Percentiles rank a stretch among this genome's conserved stretches.
Evolutionary conservation across 148 eudicot genomes (phyloP).

Genomic region (Spergularia bocconei): DNA sequence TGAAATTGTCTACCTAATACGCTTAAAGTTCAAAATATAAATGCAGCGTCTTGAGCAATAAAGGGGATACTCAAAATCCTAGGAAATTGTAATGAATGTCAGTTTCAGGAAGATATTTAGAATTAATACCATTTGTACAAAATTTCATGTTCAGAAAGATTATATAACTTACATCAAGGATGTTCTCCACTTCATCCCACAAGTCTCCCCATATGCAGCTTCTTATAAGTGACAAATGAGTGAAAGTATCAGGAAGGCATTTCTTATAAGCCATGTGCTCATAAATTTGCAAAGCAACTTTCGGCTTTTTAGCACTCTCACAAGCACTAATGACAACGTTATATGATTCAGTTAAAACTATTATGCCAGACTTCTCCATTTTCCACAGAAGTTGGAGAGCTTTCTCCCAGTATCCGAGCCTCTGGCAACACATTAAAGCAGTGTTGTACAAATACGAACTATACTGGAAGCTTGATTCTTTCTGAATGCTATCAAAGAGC

Average conservation of each 20-base stretch:
- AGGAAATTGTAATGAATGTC: not conserved
- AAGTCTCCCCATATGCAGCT: slow-evolving; percentile 67
- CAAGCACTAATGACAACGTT: slow-evolving; percentile 68
- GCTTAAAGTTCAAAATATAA: not conserved
- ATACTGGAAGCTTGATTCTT: slow-evolving; percentile 26
- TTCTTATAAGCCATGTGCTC: slow-evolving; percentile 54
- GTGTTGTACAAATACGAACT: slow-evolving; percentile 52
- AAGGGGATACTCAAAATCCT: not conserved
- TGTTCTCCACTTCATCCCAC: slow-evolving; percentile 50
- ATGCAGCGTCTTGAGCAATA: not conserved
- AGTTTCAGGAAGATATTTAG: not conserved
- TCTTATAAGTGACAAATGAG: slow-evolving; percentile 54
- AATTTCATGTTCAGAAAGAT: not conserved
- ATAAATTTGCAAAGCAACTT: slow-evolving; percentile 54
- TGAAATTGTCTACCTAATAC: not conserved
- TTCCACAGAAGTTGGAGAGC: slow-evolving; percentile 63
- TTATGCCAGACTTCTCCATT: slow-evolving; percentile 51
- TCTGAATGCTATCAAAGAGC: slow-evolving; percentile 52
- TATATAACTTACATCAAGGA: slow-evolving; percentile 47
- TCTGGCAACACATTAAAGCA: slow-evolving; percentile 59
- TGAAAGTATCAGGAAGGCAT: slow-evolving; percentile 55
- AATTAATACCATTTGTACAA: too few relatives aligned
- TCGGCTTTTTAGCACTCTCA: slow-evolving; percentile 62
- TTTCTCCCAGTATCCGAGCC: slow-evolving; percentile 56
- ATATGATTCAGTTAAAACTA: slow-evolving; percentile 46